Evolutionary conservation across 495 filamentous ascomycete genomes (phyloP).

Genomic region (Podospora pseudocomata): DNA sequence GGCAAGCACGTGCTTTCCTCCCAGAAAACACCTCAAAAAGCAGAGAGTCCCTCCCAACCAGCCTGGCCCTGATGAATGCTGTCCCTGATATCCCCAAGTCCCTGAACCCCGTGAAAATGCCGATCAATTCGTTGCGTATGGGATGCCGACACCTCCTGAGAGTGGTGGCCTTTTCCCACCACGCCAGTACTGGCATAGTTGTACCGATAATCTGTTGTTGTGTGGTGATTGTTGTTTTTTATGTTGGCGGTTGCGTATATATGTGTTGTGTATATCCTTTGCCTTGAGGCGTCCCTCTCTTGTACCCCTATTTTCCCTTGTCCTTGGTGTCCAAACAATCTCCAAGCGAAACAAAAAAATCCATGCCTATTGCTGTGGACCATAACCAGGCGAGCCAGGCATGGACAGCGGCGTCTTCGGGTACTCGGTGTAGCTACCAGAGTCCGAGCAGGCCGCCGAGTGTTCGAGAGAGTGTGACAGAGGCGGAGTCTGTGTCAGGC

Average conservation of each 20-base stretch:
- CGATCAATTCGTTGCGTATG: not conserved
- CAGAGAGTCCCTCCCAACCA: not conserved
- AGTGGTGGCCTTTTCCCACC: not conserved
- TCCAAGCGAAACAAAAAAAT: not conserved
- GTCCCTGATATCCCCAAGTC: not conserved
- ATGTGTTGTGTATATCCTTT: not conserved
- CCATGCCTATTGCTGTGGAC: slow-evolving; percentile 28
- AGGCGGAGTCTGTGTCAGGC: slow-evolving; percentile 68
- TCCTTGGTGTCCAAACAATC: not conserved
- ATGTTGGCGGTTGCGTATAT: not conserved
- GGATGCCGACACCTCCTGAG: not conserved
- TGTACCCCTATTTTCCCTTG: not conserved
- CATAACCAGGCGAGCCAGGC: slow-evolving; percentile 58
- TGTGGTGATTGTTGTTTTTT: slow-evolving; percentile 1
- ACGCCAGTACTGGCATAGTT: not conserved
- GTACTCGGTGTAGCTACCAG: slow-evolving; percentile 51
- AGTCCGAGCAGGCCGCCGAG: slow-evolving; percentile 60
- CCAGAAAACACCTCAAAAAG: not conserved
- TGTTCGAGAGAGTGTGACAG: slow-evolving; percentile 78
- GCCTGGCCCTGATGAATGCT: not conserved
- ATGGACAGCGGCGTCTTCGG: slow-evolving; percentile 66
- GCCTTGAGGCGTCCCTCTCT: not conserved
- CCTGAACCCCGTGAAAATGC: not conserved
- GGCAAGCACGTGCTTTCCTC: not conserved
- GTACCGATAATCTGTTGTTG: not conserved